Conservation (phyloP, 1,284 basidiomycete species). For the Microstroma glucosiphilum region DNA sequence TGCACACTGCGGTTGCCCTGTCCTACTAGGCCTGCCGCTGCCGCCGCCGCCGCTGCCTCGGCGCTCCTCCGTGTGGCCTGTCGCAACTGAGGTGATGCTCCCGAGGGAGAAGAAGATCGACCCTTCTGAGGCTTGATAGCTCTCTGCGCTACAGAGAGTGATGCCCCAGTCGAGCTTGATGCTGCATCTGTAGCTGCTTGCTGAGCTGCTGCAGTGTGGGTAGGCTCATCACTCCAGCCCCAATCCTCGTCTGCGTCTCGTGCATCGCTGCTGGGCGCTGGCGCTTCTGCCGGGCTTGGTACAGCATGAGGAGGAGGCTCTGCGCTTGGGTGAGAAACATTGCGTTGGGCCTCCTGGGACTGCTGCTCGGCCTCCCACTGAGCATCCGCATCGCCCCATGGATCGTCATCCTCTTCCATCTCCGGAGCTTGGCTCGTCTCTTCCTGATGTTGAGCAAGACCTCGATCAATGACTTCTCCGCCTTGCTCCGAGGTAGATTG, state of each 20-base stretch:
- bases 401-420: not conserved
- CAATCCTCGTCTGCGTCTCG: constrained; percentile 12
- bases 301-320: constrained; percentile 4
- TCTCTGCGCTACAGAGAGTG: too few species aligned
- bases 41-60: too few species aligned
- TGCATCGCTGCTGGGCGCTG: not conserved
- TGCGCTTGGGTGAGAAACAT: not conserved
- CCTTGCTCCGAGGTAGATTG: too few species aligned
- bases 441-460: too few species aligned
- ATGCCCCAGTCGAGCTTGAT: too few species aligned
- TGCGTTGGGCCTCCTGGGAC: not conserved
- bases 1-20: too few species aligned
- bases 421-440: not conserved
- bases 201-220: constrained; percentile 1
- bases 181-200: not conserved
- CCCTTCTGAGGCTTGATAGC: too few species aligned
- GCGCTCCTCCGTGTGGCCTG: too few species aligned
- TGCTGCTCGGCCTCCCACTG: constrained; percentile 7
- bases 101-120: too few species aligned
- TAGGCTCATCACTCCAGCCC: constrained; percentile 14
- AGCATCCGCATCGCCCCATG: constrained; percentile 3
- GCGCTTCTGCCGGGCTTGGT: constrained; percentile 13
- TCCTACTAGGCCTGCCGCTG: too few species aligned
- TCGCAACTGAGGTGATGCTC: too few species aligned
- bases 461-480: too few species aligned